These are phyloP conservation scores for Microbotryum lychnidis-dioicae DNA, from an alignment of 1,284 basidiomycete genomes.

Conservation along the genomic window DNA sequence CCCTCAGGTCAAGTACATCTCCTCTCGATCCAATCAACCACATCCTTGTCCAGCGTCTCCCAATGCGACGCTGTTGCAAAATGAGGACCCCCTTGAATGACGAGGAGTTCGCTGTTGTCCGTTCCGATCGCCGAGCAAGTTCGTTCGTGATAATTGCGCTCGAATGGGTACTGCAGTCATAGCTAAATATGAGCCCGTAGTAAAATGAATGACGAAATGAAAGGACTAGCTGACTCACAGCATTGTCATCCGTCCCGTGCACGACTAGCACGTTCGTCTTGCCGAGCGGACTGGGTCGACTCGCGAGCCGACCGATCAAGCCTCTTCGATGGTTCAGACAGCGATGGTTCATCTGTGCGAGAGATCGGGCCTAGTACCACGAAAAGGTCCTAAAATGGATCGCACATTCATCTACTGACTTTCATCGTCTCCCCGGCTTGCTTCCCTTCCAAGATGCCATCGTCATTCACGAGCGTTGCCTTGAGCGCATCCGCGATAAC, in stretches of 20 bases:
- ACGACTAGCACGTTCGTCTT: conserved; percentile 6
- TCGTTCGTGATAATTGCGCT: conserved; percentile 5
- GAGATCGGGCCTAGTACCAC: too few relatives aligned
- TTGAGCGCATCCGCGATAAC: conserved; percentile 5
- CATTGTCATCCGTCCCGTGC: conserved; percentile 7
- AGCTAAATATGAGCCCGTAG: too few relatives aligned
- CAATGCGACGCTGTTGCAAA: conserved; percentile 8
- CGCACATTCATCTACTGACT: too few relatives aligned
- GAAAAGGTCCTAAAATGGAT: too few relatives aligned
- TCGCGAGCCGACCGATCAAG: neutral
- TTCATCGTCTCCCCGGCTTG: conserved; percentile 4
- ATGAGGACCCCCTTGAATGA: conserved; percentile 6
- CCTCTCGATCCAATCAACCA: conserved; percentile 5
- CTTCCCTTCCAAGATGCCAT: conserved; percentile 2
- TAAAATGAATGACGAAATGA: neutral
- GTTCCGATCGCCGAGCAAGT: conserved; percentile 1
- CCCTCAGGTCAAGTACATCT: neutral
- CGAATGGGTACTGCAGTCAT: conserved; percentile 10
- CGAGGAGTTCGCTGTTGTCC: conserved; percentile 1
- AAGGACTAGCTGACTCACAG: neutral
- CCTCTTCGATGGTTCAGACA: neutral
- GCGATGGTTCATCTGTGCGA: neutral
- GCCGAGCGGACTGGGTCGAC: conserved; percentile 4
- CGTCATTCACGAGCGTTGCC: conserved; percentile 4
- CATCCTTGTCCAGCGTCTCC: neutral